These are phyloP conservation scores for Ceratocystis diversiconidia DNA, from an alignment of 2,329 filamentous ascomycete species.

Conservation along the genomic window DNA sequence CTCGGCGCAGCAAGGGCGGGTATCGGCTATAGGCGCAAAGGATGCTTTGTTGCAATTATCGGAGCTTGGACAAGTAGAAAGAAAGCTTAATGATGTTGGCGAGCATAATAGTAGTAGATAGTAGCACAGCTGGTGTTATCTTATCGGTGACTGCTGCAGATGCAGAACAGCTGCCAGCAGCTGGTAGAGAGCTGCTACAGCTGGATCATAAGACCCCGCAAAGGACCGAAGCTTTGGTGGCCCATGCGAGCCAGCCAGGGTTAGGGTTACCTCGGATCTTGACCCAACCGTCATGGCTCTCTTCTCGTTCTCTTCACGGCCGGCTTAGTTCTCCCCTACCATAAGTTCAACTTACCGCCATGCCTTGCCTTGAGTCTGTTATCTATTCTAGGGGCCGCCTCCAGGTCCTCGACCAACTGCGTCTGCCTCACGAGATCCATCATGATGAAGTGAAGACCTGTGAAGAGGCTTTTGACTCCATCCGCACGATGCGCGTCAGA, in stretches of 20 bases:
- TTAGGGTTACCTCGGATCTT: too few relatives aligned
- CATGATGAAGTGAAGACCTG: conserved; percentile 59
- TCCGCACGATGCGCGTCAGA: conserved; percentile 64
- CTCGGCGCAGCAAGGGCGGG: neutral
- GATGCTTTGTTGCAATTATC: neutral
- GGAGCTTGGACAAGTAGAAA: neutral
- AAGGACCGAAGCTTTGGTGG: neutral
- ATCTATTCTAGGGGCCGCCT: conserved; percentile 59
- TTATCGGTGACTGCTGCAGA: neutral
- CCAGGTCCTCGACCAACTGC: conserved; percentile 71
- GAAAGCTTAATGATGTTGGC: neutral
- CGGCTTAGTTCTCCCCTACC: neutral
- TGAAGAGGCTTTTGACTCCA: conserved; percentile 68
- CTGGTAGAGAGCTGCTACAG: neutral
- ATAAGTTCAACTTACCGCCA: conserved; percentile 21
- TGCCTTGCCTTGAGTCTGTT: conserved; percentile 60
- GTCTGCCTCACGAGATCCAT: conserved; percentile 63
- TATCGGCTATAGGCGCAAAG: neutral
- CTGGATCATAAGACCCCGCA: neutral
- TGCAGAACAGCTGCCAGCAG: neutral
- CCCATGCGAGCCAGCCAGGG: neutral
- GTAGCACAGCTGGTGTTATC: neutral
- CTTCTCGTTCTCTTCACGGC: neutral
- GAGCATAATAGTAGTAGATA: neutral
- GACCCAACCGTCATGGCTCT: too few relatives aligned